Evolutionary conservation across 164 flowering plant species (phyloP).

Genomic region (Aristolochia contorta): DNA sequence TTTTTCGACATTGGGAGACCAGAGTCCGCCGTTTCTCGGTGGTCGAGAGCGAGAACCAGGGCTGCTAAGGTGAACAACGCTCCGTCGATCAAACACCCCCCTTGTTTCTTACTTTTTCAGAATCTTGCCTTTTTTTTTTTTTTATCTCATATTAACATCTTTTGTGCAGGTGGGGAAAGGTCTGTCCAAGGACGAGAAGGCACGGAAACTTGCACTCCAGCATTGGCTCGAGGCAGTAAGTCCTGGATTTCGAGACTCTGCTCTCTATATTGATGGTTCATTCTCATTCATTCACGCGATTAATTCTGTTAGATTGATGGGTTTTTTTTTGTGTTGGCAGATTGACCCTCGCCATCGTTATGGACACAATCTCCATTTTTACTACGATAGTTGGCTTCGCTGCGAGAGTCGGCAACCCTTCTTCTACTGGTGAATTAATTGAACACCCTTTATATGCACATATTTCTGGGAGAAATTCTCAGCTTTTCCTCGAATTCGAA

Average conservation of each 20-base stretch:
- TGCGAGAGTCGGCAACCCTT: slow-evolving; percentile 80
- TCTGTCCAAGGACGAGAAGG: slow-evolving; percentile 78
- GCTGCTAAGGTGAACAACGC: slow-evolving; percentile 73
- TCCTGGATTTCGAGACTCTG: slow-evolving; percentile 3
- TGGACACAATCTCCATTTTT: slow-evolving; percentile 90
- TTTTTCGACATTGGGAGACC: slow-evolving; percentile 72
- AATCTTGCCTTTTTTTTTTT: no score
- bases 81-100: no score
- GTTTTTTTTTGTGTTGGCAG: slow-evolving; percentile 23
- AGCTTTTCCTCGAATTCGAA: neutral
- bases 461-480: no score
- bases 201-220: slow-evolving; percentile 83
- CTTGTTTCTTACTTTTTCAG: no score
- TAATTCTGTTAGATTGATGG: neutral
- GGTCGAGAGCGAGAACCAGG: slow-evolving; percentile 85
- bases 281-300: neutral
- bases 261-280: neutral
- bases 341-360: slow-evolving; percentile 97
- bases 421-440: slow-evolving; percentile 97
- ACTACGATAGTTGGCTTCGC: slow-evolving; percentile 75
- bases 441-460: no score
- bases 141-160: neutral
- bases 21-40: slow-evolving; percentile 71
- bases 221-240: slow-evolving; percentile 99
- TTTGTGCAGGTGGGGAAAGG: slow-evolving; percentile 88